These are phyloP conservation scores for Triticum timopheevii DNA, from an alignment of 176 grass and related monocot genomes.

Conservation along the genomic window DNA sequence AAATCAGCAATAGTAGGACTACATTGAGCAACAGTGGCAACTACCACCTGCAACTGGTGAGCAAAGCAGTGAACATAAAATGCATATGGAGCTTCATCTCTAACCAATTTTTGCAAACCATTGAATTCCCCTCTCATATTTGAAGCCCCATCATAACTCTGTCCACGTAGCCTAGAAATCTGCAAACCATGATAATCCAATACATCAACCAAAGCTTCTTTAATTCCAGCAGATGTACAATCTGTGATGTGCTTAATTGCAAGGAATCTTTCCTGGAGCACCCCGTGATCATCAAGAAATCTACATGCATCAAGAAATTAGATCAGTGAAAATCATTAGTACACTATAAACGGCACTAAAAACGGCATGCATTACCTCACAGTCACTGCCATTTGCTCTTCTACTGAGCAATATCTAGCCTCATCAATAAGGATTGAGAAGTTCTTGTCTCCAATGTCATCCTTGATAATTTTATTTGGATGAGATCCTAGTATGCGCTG, in stretches of 20 bases:
- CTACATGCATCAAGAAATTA: background rate
- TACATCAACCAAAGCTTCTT: background rate
- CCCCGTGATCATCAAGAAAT: background rate
- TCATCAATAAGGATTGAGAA: constrained; percentile 1
- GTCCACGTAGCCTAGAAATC: background rate
- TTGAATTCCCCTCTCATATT: background rate
- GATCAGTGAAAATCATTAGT: background rate
- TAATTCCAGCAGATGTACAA: background rate
- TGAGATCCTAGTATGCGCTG: background rate
- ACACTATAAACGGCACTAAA: background rate
- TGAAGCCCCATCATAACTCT: background rate
- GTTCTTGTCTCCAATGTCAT: background rate
- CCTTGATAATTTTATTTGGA: background rate
- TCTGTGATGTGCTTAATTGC: background rate
- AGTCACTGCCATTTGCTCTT: background rate
- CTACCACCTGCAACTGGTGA: background rate
- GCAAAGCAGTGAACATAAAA: background rate
- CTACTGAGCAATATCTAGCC: background rate
- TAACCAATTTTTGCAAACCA: background rate
- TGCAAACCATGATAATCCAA: background rate
- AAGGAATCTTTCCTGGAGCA: background rate
- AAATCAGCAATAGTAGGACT: background rate
- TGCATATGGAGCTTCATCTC: background rate
- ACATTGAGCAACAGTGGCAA: background rate
- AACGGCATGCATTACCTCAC: background rate